A percentile compares a stretch with the other conserved stretches of the same genome.
These are phyloP conservation scores for Capsicum pubescens DNA, from an alignment of 257 asterid genomes.

Conservation along the genomic window DNA sequence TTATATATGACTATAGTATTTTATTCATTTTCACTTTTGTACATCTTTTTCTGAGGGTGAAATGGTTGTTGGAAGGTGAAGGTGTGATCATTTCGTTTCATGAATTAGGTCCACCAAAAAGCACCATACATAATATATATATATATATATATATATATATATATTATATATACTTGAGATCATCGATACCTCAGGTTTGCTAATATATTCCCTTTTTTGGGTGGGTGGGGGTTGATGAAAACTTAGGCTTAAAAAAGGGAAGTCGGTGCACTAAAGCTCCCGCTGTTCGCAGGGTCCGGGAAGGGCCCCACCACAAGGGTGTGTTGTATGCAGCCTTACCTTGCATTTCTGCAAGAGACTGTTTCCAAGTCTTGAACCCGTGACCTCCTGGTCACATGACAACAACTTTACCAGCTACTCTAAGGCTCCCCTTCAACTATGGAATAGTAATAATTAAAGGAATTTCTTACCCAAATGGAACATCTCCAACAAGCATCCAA, in stretches of 20 bases:
- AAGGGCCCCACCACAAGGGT: too few relatives aligned
- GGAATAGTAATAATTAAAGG: neutral
- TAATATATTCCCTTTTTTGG: neutral
- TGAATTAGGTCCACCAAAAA: conserved; percentile 20
- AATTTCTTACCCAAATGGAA: conserved; percentile 74
- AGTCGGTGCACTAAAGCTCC: too few relatives aligned
- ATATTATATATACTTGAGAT: neutral
- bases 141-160: too few relatives aligned
- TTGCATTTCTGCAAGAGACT: too few relatives aligned
- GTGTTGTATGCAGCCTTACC: too few relatives aligned
- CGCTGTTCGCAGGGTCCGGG: too few relatives aligned
- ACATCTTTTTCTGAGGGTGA: neutral
- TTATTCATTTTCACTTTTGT: neutral
- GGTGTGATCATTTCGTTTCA: conserved; percentile 7
- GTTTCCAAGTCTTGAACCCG: too few relatives aligned
- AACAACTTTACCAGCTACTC: too few relatives aligned
- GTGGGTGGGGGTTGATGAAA: neutral
- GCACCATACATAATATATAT: conserved; percentile 1
- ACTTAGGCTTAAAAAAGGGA: neutral
- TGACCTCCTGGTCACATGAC: too few relatives aligned
- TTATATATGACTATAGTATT: neutral
- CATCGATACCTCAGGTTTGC: conserved; percentile 7
- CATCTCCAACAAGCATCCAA: conserved; percentile 95
- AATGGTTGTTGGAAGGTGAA: neutral
- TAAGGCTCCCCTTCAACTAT: too few relatives aligned